Evolutionary conservation across 805 yeast species (phyloP), one percentile per base, ranked within the genome.

Genomic region (Saccharomycopsis guyanensis): DNA sequence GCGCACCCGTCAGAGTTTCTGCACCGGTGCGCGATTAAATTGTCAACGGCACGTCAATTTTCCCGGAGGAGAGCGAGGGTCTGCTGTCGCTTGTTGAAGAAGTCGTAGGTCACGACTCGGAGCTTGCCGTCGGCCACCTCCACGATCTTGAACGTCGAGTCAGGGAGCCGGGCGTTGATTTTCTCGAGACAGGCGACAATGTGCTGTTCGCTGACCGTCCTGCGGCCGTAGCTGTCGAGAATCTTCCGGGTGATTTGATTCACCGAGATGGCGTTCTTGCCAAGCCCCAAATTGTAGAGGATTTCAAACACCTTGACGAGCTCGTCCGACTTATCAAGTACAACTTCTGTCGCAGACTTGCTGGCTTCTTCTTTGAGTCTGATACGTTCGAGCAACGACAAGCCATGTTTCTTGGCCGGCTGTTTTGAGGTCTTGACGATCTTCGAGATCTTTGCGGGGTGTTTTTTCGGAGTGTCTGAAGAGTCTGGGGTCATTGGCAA

Each of bases 331-430:
- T 27, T 19, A 6, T 24, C 18, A 33, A 33, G 5, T 25, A 25
- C 29, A 6, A 25, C 10, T 25, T 25, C 10, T 25, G 29, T 6
- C 37, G 37, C 22, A 31, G 29, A 15, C 7, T 40, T 40, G 13
- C n/a, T 25, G 6, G 44, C 29, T 10, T 18, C 25, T 32, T 48
- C 49, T 25, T 48, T 48, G 34, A 48, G 20, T 32, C 33, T 39
- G 8, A 48, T 48, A 38, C 51, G 36, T 25, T 48, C 51, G 13
- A 40, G 19, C 13, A 48, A 12, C 3, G 40, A 23, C 10, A 47
- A 24, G 16, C 29, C 39, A 13, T 29, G 10, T 8, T 33, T 33
- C 19, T 33, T 33, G 20, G 37, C 19, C 37, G 25, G 35, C 24
- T 18, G 20, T 16, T 10, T 10, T 19, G 6, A 7, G 16, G 16